A percentile compares a stretch with the other conserved stretches of the same genome.
Evolutionary conservation across 2,329 filamentous ascomycete species (phyloP).

Genomic region (Eutypa lata): DNA sequence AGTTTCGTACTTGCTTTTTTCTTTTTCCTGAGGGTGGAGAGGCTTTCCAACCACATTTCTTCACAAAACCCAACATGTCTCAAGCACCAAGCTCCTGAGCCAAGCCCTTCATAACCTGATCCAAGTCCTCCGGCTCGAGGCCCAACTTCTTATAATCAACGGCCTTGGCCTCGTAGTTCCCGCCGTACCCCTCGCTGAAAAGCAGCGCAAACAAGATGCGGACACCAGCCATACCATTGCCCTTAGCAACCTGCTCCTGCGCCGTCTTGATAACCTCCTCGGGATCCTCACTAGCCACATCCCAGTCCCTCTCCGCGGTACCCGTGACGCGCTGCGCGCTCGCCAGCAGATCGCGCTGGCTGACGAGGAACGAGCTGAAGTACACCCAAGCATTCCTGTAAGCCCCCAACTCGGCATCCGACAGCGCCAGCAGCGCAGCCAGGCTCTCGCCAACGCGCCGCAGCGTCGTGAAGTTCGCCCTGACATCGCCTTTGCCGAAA

Average conservation of each 20-base stretch:
- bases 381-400: constrained; percentile 30
- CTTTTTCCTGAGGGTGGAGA: too few relatives aligned
- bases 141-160: constrained; percentile 23
- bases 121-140: constrained; percentile 25
- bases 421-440: constrained; percentile 31
- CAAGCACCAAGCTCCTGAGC: constrained; percentile 2
- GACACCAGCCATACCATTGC: constrained; percentile 11
- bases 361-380: constrained; percentile 32
- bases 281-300: constrained; percentile 15
- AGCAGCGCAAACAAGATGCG: constrained; percentile 23
- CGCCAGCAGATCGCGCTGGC: constrained; percentile 31
- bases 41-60: too few relatives aligned
- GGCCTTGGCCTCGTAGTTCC: constrained; percentile 29
- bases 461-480: constrained; percentile 27
- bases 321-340: constrained; percentile 31
- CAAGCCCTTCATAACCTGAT: constrained; percentile 20
- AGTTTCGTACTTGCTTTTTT: too few relatives aligned
- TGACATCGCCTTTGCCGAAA: constrained; percentile 26
- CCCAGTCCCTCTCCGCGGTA: constrained; percentile 27
- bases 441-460: constrained; percentile 31
- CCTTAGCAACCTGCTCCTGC: constrained; percentile 8
- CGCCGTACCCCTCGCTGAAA: constrained; percentile 29
- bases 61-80: too few relatives aligned
- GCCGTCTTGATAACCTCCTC: constrained; percentile 13
- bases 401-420: constrained; percentile 24